Percentiles rank a stretch among this genome's conserved stretches.
These are phyloP conservation scores for Diaporthe sp. DNA, from an alignment of 2,329 filamentous ascomycete species.

Conservation along the genomic window DNA sequence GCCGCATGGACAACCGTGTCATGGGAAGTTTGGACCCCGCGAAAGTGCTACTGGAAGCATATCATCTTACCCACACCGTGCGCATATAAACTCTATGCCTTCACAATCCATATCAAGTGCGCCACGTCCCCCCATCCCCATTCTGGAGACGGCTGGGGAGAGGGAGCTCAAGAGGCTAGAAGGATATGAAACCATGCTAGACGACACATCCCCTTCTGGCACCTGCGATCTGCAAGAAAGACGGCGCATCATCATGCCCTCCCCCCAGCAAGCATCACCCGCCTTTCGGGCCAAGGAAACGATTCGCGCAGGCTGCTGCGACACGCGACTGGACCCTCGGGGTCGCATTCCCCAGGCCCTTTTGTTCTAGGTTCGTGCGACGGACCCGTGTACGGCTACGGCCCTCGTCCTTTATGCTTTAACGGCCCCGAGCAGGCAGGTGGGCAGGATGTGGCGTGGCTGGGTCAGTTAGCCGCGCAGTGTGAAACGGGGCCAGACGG, in stretches of 20 bases:
- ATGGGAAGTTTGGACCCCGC: neutral
- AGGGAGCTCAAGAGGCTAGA: slow-evolving; percentile 12
- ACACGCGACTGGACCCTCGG: slow-evolving; percentile 10
- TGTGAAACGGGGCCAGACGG: slow-evolving; percentile 21
- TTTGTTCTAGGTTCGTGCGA: slow-evolving; percentile 1
- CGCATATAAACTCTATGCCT: slow-evolving; percentile 1
- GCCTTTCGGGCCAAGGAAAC: neutral
- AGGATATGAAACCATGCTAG: slow-evolving; percentile 21
- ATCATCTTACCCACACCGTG: slow-evolving; percentile 13
- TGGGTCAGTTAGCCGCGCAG: slow-evolving; percentile 22
- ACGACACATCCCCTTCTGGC: slow-evolving; percentile 24
- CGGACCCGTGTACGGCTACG: neutral
- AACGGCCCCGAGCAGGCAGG: slow-evolving; percentile 3
- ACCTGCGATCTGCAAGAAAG: slow-evolving; percentile 13
- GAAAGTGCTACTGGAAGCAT: neutral
- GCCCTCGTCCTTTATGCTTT: slow-evolving; percentile 22
- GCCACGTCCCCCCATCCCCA: slow-evolving; percentile 12
- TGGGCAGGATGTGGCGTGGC: neutral
- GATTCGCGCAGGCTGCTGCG: slow-evolving; percentile 6
- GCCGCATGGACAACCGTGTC: neutral
- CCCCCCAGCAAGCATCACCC: neutral
- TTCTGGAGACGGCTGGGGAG: slow-evolving; percentile 7
- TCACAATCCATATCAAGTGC: neutral
- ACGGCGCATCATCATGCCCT: slow-evolving; percentile 24
- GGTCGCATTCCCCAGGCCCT: slow-evolving; percentile 10